Percentiles rank a stretch among this genome's conserved stretches.
Evolutionary conservation across 306 rosid species (phyloP).

Genomic region (Lathyrus oleraceus): DNA sequence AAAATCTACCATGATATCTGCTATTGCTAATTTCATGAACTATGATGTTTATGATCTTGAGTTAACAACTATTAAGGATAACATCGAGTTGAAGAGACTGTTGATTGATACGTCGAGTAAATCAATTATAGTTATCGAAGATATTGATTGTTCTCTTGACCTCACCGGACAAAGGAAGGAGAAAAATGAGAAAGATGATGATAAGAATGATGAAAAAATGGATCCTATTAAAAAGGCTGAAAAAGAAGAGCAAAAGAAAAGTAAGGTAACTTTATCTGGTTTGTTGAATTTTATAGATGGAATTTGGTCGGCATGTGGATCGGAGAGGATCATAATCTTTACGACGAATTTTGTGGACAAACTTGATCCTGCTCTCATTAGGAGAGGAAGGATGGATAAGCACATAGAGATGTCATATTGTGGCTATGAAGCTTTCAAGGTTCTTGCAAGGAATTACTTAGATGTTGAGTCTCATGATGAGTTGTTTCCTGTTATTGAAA

Average conservation of each 20-base stretch:
- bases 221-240: neutral
- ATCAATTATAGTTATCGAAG: slow-evolving; percentile 60
- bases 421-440: slow-evolving; percentile 36
- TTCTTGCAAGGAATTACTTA: too few species aligned
- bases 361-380: slow-evolving; percentile 34
- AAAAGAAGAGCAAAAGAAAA: slow-evolving; percentile 35
- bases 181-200: slow-evolving; percentile 24
- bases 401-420: slow-evolving; percentile 70
- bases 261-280: slow-evolving; percentile 66
- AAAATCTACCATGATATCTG: slow-evolving; percentile 65
- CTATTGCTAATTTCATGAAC: slow-evolving; percentile 64
- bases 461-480: too few species aligned
- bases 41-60: slow-evolving; percentile 71
- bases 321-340: slow-evolving; percentile 62
- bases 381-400: slow-evolving; percentile 73
- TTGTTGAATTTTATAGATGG: slow-evolving; percentile 69
- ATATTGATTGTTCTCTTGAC: slow-evolving; percentile 74
- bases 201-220: neutral
- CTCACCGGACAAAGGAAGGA: slow-evolving; percentile 62
- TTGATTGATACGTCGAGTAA: slow-evolving; percentile 51
- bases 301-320: slow-evolving; percentile 81
- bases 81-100: slow-evolving; percentile 47
- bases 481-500: slow-evolving; percentile 11
- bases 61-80: slow-evolving; percentile 57
- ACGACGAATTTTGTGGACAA: slow-evolving; percentile 67